Percentiles rank a stretch among this genome's conserved stretches.
phyloP scores from a whole-genome alignment of 495 filamentous ascomycete species.

The Aspergillus cristatus region DNA sequence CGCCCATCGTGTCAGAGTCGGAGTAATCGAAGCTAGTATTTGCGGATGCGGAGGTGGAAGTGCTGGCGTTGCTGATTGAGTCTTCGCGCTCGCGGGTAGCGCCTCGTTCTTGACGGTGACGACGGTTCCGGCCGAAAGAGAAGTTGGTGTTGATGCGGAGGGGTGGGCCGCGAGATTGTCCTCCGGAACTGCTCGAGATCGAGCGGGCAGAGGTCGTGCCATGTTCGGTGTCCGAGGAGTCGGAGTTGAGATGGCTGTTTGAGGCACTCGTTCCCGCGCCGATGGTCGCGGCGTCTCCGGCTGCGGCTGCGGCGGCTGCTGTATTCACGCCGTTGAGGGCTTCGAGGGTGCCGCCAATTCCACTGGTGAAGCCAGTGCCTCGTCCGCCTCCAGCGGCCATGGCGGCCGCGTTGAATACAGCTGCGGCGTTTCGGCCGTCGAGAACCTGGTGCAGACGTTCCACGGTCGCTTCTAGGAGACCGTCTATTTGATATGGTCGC shows the following conservation, averaged over 20 bases:
- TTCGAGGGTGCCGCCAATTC: slow-evolving; percentile 36
- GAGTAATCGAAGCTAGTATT: slow-evolving; percentile 35
- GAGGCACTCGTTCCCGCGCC: slow-evolving; percentile 17
- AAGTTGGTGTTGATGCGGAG: slow-evolving; percentile 38
- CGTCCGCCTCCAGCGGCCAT: slow-evolving; percentile 95
- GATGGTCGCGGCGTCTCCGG: slow-evolving; percentile 13
- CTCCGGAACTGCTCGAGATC: slow-evolving; percentile 23
- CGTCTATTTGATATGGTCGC: slow-evolving; percentile 85
- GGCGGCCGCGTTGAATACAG: slow-evolving; percentile 95
- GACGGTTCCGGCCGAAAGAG: slow-evolving; percentile 12
- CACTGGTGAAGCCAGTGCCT: slow-evolving; percentile 44
- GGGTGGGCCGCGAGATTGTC: slow-evolving; percentile 27
- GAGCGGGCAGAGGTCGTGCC: slow-evolving; percentile 24
- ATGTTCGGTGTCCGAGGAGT: slow-evolving; percentile 40
- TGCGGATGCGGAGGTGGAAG: slow-evolving; percentile 30
- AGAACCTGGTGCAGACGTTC: slow-evolving; percentile 85
- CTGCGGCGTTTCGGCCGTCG: slow-evolving; percentile 87
- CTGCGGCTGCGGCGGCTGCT: slow-evolving; percentile 12
- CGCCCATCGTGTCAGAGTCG: slow-evolving; percentile 28
- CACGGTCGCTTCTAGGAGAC: slow-evolving; percentile 82
- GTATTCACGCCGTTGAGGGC: slow-evolving; percentile 29
- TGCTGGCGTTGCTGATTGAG: slow-evolving; percentile 34
- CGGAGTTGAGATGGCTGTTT: slow-evolving; percentile 28
- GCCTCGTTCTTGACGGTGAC: slow-evolving; percentile 14
- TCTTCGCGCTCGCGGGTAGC: slow-evolving; percentile 30